phyloP scores from a whole-genome alignment of 176 grass and related monocot species.

The Paspalum vaginatum region DNA sequence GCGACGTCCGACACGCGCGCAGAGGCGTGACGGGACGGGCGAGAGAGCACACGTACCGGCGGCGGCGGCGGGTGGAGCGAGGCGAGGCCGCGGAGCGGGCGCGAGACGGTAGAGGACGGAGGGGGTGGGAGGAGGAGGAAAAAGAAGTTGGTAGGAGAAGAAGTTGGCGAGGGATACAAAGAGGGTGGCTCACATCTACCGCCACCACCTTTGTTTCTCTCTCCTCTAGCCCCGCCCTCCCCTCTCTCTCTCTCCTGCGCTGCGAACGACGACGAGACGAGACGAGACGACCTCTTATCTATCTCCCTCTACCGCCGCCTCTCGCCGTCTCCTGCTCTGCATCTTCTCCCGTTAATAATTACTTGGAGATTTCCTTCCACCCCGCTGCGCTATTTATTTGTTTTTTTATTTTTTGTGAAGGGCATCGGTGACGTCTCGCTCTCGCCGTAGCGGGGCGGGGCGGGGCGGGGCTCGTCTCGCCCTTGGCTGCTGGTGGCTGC shows the following conservation, averaged over 20 bases:
- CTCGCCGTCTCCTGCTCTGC: slow-evolving; percentile 34
- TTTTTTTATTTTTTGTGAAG: slow-evolving; percentile 46
- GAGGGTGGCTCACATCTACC: slow-evolving; percentile 76
- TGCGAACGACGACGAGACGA: slow-evolving; percentile 18
- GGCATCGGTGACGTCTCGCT: slow-evolving; percentile 43
- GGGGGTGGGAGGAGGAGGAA: not conserved
- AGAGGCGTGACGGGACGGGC: not conserved
- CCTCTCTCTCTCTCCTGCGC: not conserved
- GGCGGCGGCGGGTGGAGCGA: slow-evolving; percentile 3
- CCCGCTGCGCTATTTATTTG: not conserved
- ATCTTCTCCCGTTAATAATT: slow-evolving; percentile 40
- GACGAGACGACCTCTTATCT: slow-evolving; percentile 31
- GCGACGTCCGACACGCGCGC: slow-evolving; percentile 19
- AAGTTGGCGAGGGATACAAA: slow-evolving; percentile 75
- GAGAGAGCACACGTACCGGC: slow-evolving; percentile 43
- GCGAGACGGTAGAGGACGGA: slow-evolving; percentile 6
- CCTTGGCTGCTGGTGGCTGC: not conserved
- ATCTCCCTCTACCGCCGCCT: slow-evolving; percentile 2
- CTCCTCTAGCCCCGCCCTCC: slow-evolving; percentile 5
- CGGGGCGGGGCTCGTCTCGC: not conserved
- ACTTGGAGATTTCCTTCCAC: slow-evolving; percentile 17
- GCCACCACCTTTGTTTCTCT: slow-evolving; percentile 60
- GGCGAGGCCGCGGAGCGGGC: slow-evolving; percentile 21
- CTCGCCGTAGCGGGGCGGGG: slow-evolving; percentile 19
- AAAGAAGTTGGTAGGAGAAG: slow-evolving; percentile 64